Percentiles rank a stretch among this genome's conserved stretches.
Evolutionary conservation across 768 basidiomycete species (phyloP).

Genomic region (Phlebiopsis flavidoalba): DNA sequence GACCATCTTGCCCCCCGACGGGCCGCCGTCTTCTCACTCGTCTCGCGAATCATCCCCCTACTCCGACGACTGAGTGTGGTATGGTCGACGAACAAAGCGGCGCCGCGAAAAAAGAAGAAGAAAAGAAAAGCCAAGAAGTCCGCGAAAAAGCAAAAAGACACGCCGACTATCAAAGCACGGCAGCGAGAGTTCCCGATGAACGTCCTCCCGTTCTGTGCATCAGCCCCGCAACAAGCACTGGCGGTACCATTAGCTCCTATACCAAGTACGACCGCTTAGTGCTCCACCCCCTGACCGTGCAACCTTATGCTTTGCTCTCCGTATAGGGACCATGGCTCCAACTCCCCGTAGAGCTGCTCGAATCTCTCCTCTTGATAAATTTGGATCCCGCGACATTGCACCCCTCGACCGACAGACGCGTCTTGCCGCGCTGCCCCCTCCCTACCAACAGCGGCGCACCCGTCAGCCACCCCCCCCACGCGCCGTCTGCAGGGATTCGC

Average conservation of each 20-base stretch:
- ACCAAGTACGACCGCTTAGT: conserved; percentile 58
- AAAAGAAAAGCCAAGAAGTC: conserved; percentile 29
- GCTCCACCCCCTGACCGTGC: not conserved
- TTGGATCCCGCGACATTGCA: conserved; percentile 64
- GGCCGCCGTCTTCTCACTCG: conserved; percentile 14
- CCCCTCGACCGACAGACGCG: conserved; percentile 30
- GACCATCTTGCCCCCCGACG: not conserved
- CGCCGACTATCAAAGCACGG: conserved; percentile 13
- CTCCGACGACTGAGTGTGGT: conserved; percentile 19
- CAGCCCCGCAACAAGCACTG: conserved; percentile 92
- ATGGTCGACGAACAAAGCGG: conserved; percentile 16
- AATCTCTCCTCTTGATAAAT: conserved; percentile 76
- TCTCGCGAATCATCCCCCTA: conserved; percentile 23
- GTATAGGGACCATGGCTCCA: conserved; percentile 87
- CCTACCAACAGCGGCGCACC: conserved; percentile 10
- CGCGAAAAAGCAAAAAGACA: not conserved
- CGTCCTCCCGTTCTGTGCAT: conserved; percentile 74
- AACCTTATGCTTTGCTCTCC: not conserved
- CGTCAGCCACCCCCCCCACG: conserved; percentile 20
- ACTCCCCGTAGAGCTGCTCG: conserved; percentile 79
- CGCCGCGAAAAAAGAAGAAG: conserved; percentile 63
- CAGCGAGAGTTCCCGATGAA: conserved; percentile 30
- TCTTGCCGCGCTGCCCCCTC: conserved; percentile 31
- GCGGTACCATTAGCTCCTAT: conserved; percentile 90
- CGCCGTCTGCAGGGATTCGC: conserved; percentile 44